Evolutionary conservation across 1,284 basidiomycete species (phyloP).

Genomic region (Apiotrichum gracile): DNA sequence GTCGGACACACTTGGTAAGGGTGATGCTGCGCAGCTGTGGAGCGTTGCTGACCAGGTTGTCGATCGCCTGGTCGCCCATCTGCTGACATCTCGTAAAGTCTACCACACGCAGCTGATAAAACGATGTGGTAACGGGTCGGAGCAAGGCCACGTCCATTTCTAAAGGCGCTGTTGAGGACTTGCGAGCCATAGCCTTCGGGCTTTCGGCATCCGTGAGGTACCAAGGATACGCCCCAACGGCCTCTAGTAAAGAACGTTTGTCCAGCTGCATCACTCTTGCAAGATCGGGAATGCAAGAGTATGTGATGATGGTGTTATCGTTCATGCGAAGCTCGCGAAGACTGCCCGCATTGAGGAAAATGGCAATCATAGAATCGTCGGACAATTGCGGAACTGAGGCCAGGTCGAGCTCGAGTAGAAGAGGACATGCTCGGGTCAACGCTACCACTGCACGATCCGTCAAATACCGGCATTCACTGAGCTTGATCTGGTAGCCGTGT

Average conservation of each 20-base stretch:
- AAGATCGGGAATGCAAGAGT: slow-evolving; percentile 77
- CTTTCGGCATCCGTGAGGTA: slow-evolving; percentile 4
- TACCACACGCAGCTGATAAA: slow-evolving; percentile 80
- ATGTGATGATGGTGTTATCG: slow-evolving; percentile 71
- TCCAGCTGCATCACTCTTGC: slow-evolving; percentile 38
- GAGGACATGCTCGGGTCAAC: slow-evolving; percentile 74
- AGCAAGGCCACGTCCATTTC: slow-evolving; percentile 4
- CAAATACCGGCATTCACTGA: slow-evolving; percentile 67
- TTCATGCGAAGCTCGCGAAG: slow-evolving; percentile 89
- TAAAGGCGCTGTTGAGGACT: background rate
- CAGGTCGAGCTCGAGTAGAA: slow-evolving; percentile 90
- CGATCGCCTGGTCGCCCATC: slow-evolving; percentile 82
- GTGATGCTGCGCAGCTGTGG: slow-evolving; percentile 89
- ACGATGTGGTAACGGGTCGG: slow-evolving; percentile 32
- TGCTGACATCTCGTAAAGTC: slow-evolving; percentile 80
- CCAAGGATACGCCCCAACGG: slow-evolving; percentile 13
- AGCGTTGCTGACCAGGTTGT: slow-evolving; percentile 80
- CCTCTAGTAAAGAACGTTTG: slow-evolving; percentile 12
- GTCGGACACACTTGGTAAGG: slow-evolving; percentile 76
- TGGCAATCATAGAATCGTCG: slow-evolving; percentile 69
- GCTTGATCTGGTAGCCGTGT: slow-evolving; percentile 67
- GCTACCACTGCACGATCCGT: slow-evolving; percentile 74
- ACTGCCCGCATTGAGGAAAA: slow-evolving; percentile 72
- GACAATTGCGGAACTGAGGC: slow-evolving; percentile 75
- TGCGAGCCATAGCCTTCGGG: slow-evolving; percentile 6